Conservation (phyloP, 106 monocot species). For the Agapanthus africanus region DNA sequence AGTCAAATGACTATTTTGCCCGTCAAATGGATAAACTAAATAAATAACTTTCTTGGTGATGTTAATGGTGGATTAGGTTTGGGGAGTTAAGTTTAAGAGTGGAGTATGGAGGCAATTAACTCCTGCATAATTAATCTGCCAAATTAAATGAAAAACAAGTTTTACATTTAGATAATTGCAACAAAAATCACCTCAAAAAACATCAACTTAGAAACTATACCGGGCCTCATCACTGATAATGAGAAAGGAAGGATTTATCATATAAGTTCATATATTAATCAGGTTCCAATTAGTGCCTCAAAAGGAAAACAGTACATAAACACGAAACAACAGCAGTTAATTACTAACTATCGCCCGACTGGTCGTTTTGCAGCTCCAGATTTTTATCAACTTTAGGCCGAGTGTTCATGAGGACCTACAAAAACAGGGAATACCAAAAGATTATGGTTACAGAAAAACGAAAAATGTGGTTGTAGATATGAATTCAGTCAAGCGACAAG, state of each 20-base stretch:
- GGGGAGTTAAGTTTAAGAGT: too few species aligned
- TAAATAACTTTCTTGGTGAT: too few species aligned
- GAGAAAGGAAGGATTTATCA: neutral
- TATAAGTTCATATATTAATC: neutral
- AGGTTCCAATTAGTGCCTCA: neutral
- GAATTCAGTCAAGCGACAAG: neutral
- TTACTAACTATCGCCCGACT: neutral
- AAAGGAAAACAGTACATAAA: neutral
- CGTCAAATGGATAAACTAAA: too few species aligned
- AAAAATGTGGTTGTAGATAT: too few species aligned
- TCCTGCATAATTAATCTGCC: neutral
- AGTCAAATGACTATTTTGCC: too few species aligned
- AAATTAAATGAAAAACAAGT: neutral
- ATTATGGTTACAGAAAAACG: neutral
- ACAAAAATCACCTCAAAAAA: neutral
- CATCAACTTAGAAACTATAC: neutral
- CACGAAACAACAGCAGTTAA: neutral
- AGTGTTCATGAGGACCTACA: slow-evolving; percentile 22
- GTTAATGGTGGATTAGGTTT: too few species aligned
- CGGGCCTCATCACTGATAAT: neutral
- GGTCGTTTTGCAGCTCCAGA: neutral
- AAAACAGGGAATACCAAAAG: neutral
- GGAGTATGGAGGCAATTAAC: too few species aligned
- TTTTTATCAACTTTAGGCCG: slow-evolving; percentile 15
- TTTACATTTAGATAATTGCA: neutral